Base-by-base conservation (phyloP, 257 asterid genomes). In the Cruciata laevipes region DNA sequence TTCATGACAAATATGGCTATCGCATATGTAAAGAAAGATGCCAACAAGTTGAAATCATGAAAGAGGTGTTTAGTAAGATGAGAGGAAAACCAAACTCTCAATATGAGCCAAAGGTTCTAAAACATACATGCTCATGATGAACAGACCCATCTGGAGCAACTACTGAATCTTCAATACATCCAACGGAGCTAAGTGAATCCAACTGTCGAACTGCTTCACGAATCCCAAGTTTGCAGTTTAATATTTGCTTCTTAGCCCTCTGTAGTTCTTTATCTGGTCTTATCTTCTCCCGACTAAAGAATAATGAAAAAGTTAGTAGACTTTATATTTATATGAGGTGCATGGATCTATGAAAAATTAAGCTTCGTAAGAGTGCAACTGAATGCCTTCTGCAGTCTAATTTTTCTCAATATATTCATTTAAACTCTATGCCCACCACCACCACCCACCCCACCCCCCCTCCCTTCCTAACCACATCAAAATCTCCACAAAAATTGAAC, bases 91-190 rank as follows among this genome's bases (percentile, higher is more conserved):
- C n/a, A 69, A 44, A 25, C n/a, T 16, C 14, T 62, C 11, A 51
- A 30, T 47, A 20, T 61, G 32, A 49, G 68, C 63, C 64, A 75
- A 23, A 21, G 67, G 40, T 65, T 38, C 40, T 35, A 49, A 40
- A 65, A 47, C 92, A 74, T 76, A 94, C 99, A 83, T 90, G 84
- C 76, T 90, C 90, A 75, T 88, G 96, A 76, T 90, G 91, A 83
- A 93, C 85, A 63, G 99, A 86, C 78, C 96, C 97, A 85, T 88
- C 96, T 35, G 94, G 85, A 76, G 86, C 89, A 76, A 87, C 81
- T 49, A 79, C 89, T 32, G 92, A 79, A 74, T 83, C 89, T 58
- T 71, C 83, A 64, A 83, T 87, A 69, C 82, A 73, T 49, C 99
- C 97, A 69, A 79, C 85, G 64, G 95, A 90, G 79, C 96, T 78